Percentiles rank a stretch among this genome's conserved stretches.
Conservation (phyloP, 2,329 filamentous ascomycete species). For the Pyricularia pennisetigena region DNA sequence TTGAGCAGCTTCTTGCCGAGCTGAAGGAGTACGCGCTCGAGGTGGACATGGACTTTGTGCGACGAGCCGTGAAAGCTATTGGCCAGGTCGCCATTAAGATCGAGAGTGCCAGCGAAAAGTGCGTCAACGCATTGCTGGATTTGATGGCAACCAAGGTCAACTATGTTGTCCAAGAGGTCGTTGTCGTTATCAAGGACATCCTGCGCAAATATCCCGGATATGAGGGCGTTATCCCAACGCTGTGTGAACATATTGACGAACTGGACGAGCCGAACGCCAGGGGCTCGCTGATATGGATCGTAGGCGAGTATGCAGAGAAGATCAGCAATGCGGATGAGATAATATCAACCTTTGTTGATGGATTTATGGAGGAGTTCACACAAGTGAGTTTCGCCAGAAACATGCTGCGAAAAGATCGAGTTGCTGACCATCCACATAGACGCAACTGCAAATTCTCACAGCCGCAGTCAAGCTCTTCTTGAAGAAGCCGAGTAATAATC, state of each 20-base stretch:
- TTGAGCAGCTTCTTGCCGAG: slow-evolving; percentile 87
- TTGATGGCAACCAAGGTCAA: slow-evolving; percentile 97
- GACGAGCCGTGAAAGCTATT: slow-evolving; percentile 88
- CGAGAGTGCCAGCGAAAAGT: slow-evolving; percentile 87
- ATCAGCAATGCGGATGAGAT: slow-evolving; percentile 98
- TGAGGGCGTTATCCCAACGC: slow-evolving; percentile 91
- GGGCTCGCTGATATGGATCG: slow-evolving; percentile 94
- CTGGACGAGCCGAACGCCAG: slow-evolving; percentile 88
- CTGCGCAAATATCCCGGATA: slow-evolving; percentile 96
- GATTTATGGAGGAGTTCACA: slow-evolving; percentile 92
- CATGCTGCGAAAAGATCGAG: not conserved
- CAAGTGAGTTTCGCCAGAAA: slow-evolving; percentile 47
- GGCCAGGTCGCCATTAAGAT: slow-evolving; percentile 99
- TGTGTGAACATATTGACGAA: slow-evolving; percentile 96
- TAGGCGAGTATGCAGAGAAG: slow-evolving; percentile 98
- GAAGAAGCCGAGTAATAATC: slow-evolving; percentile 89
- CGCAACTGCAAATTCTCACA: slow-evolving; percentile 95
- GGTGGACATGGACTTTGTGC: slow-evolving; percentile 98
- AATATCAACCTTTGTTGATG: slow-evolving; percentile 80
- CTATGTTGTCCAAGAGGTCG: slow-evolving; percentile 96
- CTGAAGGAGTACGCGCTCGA: slow-evolving; percentile 96
- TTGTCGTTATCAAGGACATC: slow-evolving; percentile 99
- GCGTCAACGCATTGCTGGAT: slow-evolving; percentile 86
- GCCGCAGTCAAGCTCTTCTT: slow-evolving; percentile 96
- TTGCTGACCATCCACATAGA: slow-evolving; percentile 36